Base-by-base conservation (phyloP, 106 monocot genomes). In the Hemerocallis citrina region DNA sequence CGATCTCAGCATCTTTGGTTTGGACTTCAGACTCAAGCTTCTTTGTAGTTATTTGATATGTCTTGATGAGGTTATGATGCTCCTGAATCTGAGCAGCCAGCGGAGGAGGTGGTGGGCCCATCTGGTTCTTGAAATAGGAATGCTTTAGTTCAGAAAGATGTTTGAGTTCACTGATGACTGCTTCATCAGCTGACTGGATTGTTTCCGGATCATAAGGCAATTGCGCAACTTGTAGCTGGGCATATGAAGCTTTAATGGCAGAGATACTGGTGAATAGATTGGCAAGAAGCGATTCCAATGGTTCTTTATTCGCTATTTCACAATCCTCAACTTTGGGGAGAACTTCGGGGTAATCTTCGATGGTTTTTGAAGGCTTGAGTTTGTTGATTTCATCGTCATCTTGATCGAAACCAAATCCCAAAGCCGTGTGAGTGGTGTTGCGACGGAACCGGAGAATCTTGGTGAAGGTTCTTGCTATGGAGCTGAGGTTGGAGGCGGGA, bases 221-320 rank as follows among this genome's bases (percentile, higher is more conserved):
- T 51, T 89, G 75, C 0, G 84, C 89, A 1, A 81, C 40, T 72
- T 89, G 89, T 23, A 84, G 67, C 68, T 78, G 74, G 8, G 77
- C 80, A 42, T 89, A 89, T 9, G 77, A 49, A 11, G 89, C 81
- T 55, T 84, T 89, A 39, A 89, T 48, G 39, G 80, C 75, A 15
- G 89, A 84, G 59, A 89, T 17, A 35, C 72, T 28, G 3, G 77
- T 63, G 66, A 89, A 89, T 23, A 89, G 32, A 28, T 63, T 49
- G 22, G 89, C 72, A 14, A 81, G 23, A 22, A 89, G 72, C 1
- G 62, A 47, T 12, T 75, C 75, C 46, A 47, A 16, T 6, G 30
- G 61, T 32, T 59, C 69, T 41, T 63, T 51, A 46, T 66, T 36
- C n/a, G n/a, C n/a, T 25, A 13, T 46, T 39, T 66, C 31, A 29